A percentile compares a stretch with the other conserved stretches of the same genome.
Conservation (phyloP, 345 rosid species). For the Brassica carinata region DNA sequence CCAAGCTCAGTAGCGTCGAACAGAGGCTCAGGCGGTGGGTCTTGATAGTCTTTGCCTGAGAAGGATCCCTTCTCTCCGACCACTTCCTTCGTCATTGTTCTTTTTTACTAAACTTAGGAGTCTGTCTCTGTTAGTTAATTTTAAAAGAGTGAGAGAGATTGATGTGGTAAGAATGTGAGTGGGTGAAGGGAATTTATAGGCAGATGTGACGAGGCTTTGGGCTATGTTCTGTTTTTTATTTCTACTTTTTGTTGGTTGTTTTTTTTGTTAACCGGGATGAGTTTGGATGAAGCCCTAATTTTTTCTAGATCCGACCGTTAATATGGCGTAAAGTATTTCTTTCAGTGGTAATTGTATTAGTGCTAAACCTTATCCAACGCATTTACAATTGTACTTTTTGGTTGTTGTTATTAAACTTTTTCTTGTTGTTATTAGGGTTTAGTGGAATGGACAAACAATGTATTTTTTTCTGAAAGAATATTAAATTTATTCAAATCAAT, state of each 20-base stretch:
- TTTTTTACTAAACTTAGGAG: constrained; percentile 1
- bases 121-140: background rate
- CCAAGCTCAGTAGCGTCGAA: constrained; percentile 57
- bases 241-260: background rate
- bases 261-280: no score
- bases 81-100: constrained; percentile 46
- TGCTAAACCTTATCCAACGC: no score
- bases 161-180: constrained; percentile 29
- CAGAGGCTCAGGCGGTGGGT: constrained; percentile 80
- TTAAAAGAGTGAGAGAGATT: background rate
- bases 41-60: constrained; percentile 74
- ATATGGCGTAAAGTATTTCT: no score
- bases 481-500: no score
- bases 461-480: background rate
- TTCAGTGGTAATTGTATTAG: no score
- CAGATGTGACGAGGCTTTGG: constrained; percentile 32
- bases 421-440: background rate
- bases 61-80: constrained; percentile 51
- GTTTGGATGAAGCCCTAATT: no score
- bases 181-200: constrained; percentile 41
- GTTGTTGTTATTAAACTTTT: background rate
- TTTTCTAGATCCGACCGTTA: no score
- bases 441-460: background rate
- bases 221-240: background rate
- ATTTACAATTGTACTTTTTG: background rate